Percentiles rank a stretch among this genome's conserved stretches.
Evolutionary conservation across 768 basidiomycete genomes (phyloP).

Genomic region (Boletus coccyginus): DNA sequence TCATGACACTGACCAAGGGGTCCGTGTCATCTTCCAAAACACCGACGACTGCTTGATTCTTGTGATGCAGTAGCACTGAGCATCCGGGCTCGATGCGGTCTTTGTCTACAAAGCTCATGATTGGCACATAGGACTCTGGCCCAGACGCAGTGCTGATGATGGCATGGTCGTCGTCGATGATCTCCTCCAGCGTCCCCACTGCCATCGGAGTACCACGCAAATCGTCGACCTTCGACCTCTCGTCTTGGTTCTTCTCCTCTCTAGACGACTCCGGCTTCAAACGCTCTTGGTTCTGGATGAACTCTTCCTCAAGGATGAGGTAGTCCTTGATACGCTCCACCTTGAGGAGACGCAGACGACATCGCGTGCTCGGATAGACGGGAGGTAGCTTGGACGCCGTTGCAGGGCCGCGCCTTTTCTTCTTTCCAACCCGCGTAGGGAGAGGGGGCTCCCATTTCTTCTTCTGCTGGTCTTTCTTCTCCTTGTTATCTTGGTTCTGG

Average conservation of each 20-base stretch:
- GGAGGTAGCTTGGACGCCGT: conserved; percentile 88
- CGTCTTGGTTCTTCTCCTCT: conserved; percentile 96
- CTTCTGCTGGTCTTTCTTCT: conserved; percentile 49
- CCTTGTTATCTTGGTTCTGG: conserved; percentile 49
- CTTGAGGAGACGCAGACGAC: conserved; percentile 93
- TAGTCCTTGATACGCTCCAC: conserved; percentile 99
- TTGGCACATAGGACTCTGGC: conserved; percentile 95
- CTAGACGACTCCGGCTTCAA: conserved; percentile 82
- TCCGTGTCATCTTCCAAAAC: conserved; percentile 94
- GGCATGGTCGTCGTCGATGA: conserved; percentile 98
- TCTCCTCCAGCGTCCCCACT: conserved; percentile 97
- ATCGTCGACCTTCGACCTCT: conserved; percentile 90
- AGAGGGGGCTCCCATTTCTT: conserved; percentile 99
- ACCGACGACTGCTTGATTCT: conserved; percentile 92
- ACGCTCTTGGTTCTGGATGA: conserved; percentile 88
- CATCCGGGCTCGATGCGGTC: conserved; percentile 96
- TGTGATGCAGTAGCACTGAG: conserved; percentile 92
- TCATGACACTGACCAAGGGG: conserved; percentile 98
- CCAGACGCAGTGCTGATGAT: conserved; percentile 94
- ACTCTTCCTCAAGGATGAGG: conserved; percentile 92
- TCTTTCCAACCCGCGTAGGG: conserved; percentile 95
- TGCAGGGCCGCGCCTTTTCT: conserved; percentile 91
- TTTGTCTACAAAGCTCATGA: conserved; percentile 98
- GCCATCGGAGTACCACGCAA: conserved; percentile 95
- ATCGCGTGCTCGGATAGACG: conserved; percentile 92